Conservation (phyloP, 1,284 basidiomycete genomes). For the Gomphus bonarii region DNA sequence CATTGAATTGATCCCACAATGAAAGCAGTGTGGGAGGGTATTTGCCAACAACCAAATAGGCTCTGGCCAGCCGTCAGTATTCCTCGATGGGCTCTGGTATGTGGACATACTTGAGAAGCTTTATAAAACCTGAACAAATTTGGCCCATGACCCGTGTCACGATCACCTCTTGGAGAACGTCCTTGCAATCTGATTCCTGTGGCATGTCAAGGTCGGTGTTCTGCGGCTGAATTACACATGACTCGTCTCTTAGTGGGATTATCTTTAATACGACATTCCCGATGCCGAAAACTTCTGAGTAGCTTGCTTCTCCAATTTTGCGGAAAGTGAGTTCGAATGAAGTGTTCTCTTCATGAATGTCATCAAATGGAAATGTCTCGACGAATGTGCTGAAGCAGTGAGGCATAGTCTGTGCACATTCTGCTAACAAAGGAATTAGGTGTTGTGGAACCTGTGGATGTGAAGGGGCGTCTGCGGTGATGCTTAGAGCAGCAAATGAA, state of each 20-base stretch:
- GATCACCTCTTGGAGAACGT: conserved; percentile 81
- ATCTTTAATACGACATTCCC: conserved; percentile 81
- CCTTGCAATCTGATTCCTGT: conserved; percentile 56
- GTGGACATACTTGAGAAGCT: conserved; percentile 46
- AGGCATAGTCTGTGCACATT: conserved; percentile 55
- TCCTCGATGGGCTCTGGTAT: conserved; percentile 9
- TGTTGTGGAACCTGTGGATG: conserved; percentile 19
- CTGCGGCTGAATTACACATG: conserved; percentile 13
- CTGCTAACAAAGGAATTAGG: conserved; percentile 48
- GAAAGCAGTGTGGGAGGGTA: conserved; percentile 74
- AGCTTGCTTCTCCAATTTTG: conserved; percentile 95
- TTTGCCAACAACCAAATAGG: conserved; percentile 76
- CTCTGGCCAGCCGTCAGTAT: conserved; percentile 23
- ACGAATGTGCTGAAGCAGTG: conserved; percentile 75
- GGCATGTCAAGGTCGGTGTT: conserved; percentile 42
- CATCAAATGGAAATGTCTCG: conserved; percentile 61
- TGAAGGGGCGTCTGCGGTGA: conserved; percentile 15
- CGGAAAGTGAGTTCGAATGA: conserved; percentile 33
- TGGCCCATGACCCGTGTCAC: conserved; percentile 74
- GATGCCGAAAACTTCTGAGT: conserved; percentile 93
- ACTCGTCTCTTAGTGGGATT: conserved; percentile 60
- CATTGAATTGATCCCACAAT: conserved; percentile 81
- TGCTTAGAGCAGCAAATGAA: conserved; percentile 3
- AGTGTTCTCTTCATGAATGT: conserved; percentile 31
- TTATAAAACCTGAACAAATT: conserved; percentile 67